Percentiles rank a stretch among this genome's conserved stretches.
These are phyloP conservation scores for Fraxinus cuspidata DNA, from an alignment of 257 asterid species.

Conservation along the genomic window DNA sequence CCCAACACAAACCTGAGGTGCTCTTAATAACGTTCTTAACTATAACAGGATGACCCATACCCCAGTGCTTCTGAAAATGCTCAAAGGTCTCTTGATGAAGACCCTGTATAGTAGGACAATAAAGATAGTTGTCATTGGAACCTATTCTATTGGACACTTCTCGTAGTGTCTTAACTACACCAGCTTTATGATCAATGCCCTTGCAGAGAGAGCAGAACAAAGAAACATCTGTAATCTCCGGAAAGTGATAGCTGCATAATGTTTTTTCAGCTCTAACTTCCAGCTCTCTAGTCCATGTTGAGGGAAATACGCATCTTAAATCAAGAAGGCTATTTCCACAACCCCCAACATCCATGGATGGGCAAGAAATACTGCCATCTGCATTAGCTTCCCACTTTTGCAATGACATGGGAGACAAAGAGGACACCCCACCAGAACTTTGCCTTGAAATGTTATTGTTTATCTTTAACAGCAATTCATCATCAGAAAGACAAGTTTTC, in stretches of 20 bases:
- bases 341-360: conserved; percentile 71
- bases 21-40: conserved; percentile 66
- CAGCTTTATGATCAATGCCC: conserved; percentile 30
- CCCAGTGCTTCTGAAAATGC: conserved; percentile 95
- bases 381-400: conserved; percentile 49
- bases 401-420: conserved; percentile 31
- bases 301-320: conserved; percentile 69
- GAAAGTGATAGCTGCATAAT: conserved; percentile 48
- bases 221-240: conserved; percentile 49
- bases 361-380: conserved; percentile 73
- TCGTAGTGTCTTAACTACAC: conserved; percentile 36
- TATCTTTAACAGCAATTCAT: conserved; percentile 33
- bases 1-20: conserved; percentile 67
- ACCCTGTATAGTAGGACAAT: conserved; percentile 62
- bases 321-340: conserved; percentile 70
- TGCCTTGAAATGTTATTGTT: conserved; percentile 34
- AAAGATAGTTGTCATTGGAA: conserved; percentile 58
- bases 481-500: conserved; percentile 45
- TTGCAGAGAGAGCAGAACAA: conserved; percentile 47
- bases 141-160: conserved; percentile 48
- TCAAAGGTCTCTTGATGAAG: conserved; percentile 62
- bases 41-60: conserved; percentile 85
- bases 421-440: conserved; percentile 35
- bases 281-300: conserved; percentile 69
- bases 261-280: conserved; percentile 71